A percentile compares a stretch with the other conserved stretches of the same genome.
Conservation (phyloP, 1,284 basidiomycete species). For the Schizophyllum amplum region DNA sequence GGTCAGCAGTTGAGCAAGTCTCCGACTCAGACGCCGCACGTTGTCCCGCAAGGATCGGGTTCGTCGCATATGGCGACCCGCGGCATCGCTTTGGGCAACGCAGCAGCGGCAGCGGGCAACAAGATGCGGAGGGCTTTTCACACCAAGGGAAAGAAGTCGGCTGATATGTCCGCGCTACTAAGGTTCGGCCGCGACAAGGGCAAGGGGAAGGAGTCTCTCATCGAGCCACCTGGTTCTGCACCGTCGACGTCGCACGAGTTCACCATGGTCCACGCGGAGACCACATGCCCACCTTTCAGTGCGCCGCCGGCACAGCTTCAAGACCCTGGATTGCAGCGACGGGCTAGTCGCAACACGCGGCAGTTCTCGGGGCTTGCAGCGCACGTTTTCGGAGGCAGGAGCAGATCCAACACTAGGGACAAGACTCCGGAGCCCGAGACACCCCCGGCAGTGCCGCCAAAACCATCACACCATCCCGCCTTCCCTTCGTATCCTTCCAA, state of each 20-base stretch:
- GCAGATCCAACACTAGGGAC: conserved; percentile 14
- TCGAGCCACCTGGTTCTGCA: not conserved
- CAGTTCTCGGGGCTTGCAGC: conserved; percentile 15
- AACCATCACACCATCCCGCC: conserved; percentile 5
- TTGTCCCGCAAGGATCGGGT: not conserved
- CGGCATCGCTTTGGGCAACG: conserved; percentile 7
- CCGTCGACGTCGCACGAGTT: not conserved
- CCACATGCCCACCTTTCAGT: not conserved
- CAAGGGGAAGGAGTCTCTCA: not conserved
- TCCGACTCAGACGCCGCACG: not conserved
- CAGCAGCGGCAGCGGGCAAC: conserved; percentile 33
- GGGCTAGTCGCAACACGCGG: conserved; percentile 7
- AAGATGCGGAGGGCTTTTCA: conserved; percentile 59
- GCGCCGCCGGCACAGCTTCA: not conserved
- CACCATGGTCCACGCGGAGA: not conserved
- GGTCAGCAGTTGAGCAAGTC: not conserved
- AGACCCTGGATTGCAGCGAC: not conserved
- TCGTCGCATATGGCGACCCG: not conserved
- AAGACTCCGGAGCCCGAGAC: not conserved
- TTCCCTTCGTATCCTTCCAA: not conserved
- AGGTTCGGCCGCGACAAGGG: conserved; percentile 9
- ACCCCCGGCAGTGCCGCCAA: conserved; percentile 7
- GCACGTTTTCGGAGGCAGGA: conserved; percentile 30
- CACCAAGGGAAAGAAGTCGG: conserved; percentile 56
- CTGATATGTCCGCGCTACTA: conserved; percentile 28